Evolutionary conservation across 2,329 filamentous ascomycete genomes (phyloP), one percentile per base, ranked within the genome.

Genomic region (Ramichloridium luteum): DNA sequence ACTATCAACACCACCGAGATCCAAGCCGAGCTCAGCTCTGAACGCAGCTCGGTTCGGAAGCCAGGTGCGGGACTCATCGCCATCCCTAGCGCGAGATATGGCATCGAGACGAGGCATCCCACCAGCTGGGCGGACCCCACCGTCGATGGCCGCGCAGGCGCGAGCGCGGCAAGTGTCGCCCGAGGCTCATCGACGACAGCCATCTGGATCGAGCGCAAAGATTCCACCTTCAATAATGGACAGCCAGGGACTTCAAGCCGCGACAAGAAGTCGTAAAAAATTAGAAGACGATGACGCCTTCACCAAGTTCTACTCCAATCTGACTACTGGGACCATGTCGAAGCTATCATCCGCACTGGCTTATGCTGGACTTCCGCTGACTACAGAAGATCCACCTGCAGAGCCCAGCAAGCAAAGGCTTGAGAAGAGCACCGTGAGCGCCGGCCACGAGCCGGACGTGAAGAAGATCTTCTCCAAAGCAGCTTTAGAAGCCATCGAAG

Each of bases 321-420:
- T 84, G 1, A 93, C 94, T 49, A 85, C 86, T 34, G 83, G 72
- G 32, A 72, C 94, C 28, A 82, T 96, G 50, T 90, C 84, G 39
- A 80, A 78, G 46, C 72, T 96, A 9, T 92, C 88, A 0, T 85
- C 86, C 0, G 86, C 86, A 1, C 65, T 98, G 16, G 88, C 86
- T 3, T 98, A 94, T 60, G 84, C 90, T 4, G 88, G 88, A 1
- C 70, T 98, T 6, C 90, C 90, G 1, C 66, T 98, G 3, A 58
- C 44, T 6, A 34, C 49, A 33, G 35, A 54, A 46, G 37, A 55
- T 40, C 27, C 50, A 3, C 47, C 43, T 17, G 31, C 45, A 2
- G 41, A 48, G 10, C 32, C 44, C 17, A 48, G 45, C 13, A 15
- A 38, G 8, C 40, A 51, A 8, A 54, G 48, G 31, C 47, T 56